Base-by-base conservation (phyloP, 305 asterid species). In the Nicotiana rustica region DNA sequence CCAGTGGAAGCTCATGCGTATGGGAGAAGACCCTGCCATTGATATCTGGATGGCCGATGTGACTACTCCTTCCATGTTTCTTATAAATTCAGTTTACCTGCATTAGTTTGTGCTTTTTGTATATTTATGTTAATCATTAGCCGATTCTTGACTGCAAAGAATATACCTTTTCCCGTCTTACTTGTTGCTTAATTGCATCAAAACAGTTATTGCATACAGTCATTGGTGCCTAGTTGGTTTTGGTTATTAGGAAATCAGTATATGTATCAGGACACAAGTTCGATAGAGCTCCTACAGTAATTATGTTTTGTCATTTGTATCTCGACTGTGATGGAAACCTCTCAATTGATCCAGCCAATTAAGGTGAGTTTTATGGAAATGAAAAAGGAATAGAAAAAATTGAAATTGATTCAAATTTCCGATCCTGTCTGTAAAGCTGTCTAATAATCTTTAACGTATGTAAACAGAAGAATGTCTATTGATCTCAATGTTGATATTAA, bases 1-100 rank as follows among this genome's bases (percentile, higher is more conserved):
- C 70, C 91, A 89, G 85, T 96, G 99, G 99, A 93, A 91, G 90
- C 98, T 96, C 89, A 96, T 96, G 98, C 98, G 98, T 4, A 85
- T 87, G 83, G 97, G 94, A 78, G 97, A 91, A 82, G 97, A 93
- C 79, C 95, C 97, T 60, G 31, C 90, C 64, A 95, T 93, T 67
- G 98, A 96, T 81, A 83, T 81, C 85, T 96, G 99, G 99, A 88
- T 96, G 94, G 90, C 94, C 67, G 92, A 91, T 88, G 99, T 94
- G 90, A 29, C 31, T 29, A 29, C 31, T 29, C 31, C 31, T 29
- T 29, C 31, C 31, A 1, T 29, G 31, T 29, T 29, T 29, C 31
- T 29, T 29, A 29, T 29, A 29, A 29, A 90, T 68, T 69, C 59
- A 41, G 10, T 69, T 57, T 38, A 17, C 62, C 62, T 57, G 62